Evolutionary conservation across 1,284 basidiomycete genomes (phyloP).

Genomic region (Cryptococcus neoformans): DNA sequence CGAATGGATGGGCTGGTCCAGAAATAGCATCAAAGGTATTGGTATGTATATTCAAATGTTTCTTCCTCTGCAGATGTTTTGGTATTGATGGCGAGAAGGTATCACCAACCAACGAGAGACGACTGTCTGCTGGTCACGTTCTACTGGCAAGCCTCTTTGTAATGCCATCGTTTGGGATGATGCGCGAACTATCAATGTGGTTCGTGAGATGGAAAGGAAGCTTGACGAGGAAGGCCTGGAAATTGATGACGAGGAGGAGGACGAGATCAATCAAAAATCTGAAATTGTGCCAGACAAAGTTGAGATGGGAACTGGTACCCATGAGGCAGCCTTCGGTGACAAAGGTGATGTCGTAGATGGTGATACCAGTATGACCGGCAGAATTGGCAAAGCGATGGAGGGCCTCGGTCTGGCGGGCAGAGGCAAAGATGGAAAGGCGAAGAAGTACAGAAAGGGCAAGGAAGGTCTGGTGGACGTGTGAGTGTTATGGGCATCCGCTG

Average conservation of each 20-base stretch:
- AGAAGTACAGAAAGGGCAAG: conserved; percentile 57
- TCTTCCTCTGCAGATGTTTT: background rate
- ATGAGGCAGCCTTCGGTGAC: conserved; percentile 33
- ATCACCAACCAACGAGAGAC: conserved; percentile 99
- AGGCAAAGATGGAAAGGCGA: conserved; percentile 14
- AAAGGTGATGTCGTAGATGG: conserved; percentile 27
- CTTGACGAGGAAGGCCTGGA: conserved; percentile 73
- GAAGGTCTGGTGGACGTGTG: conserved; percentile 68
- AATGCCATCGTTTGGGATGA: conserved; percentile 97
- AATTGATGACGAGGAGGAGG: conserved; percentile 51
- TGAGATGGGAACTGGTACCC: conserved; percentile 26
- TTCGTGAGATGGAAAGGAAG: conserved; percentile 72
- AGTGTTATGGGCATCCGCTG: conserved; percentile 28
- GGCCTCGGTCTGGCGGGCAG: conserved; percentile 25
- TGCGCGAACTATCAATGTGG: conserved; percentile 78
- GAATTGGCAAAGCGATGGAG: conserved; percentile 26
- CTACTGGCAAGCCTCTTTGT: conserved; percentile 82
- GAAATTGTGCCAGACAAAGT: conserved; percentile 16
- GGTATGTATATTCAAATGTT: conserved; percentile 55
- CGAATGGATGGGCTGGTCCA: conserved; percentile 67
- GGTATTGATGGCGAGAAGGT: conserved; percentile 53
- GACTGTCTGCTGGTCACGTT: conserved; percentile 87
- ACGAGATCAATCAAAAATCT: conserved; percentile 14
- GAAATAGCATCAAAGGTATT: conserved; percentile 83
- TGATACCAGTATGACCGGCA: conserved; percentile 8